Percentiles rank a stretch among this genome's conserved stretches.
Conservation (phyloP, 2,329 filamentous ascomycete genomes). For the Sporothrix phasma region DNA sequence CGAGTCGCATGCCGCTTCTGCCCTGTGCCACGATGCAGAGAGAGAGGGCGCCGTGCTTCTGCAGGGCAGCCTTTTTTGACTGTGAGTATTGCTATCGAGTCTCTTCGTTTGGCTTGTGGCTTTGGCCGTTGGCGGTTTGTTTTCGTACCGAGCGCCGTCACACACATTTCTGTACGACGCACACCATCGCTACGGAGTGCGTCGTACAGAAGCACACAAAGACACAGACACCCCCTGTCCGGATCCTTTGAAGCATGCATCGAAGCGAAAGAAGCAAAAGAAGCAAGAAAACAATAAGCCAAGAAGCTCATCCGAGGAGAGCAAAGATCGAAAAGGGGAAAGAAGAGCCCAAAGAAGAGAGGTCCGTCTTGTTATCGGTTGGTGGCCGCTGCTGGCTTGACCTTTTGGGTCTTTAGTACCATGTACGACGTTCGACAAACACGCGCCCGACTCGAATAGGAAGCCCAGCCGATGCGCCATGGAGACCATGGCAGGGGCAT, state of each 20-base stretch:
- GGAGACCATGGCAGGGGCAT: background rate
- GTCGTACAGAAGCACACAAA: too few species aligned
- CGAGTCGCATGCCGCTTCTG: too few species aligned
- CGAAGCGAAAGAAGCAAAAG: background rate
- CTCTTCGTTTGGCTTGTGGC: background rate
- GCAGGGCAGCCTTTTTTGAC: too few species aligned
- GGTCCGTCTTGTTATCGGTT: background rate
- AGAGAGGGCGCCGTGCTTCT: background rate
- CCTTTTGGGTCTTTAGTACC: background rate
- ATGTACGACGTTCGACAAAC: background rate
- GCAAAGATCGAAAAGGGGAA: background rate
- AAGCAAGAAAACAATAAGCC: background rate
- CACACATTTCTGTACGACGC: background rate
- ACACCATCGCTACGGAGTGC: background rate
- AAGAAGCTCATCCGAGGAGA: too few species aligned
- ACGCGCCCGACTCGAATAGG: slow-evolving; percentile 1
- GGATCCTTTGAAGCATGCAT: slow-evolving; percentile 1
- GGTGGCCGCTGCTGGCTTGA: background rate
- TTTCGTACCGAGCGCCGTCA: background rate
- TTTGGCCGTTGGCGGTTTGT: background rate
- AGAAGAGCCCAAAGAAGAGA: background rate
- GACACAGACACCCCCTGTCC: background rate
- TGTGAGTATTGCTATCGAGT: too few species aligned
- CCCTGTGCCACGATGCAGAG: background rate
- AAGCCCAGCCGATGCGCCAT: slow-evolving; percentile 1